These are phyloP conservation scores for Acacia melanoxylon DNA, from an alignment of 306 rosid genomes.

Conservation along the genomic window DNA sequence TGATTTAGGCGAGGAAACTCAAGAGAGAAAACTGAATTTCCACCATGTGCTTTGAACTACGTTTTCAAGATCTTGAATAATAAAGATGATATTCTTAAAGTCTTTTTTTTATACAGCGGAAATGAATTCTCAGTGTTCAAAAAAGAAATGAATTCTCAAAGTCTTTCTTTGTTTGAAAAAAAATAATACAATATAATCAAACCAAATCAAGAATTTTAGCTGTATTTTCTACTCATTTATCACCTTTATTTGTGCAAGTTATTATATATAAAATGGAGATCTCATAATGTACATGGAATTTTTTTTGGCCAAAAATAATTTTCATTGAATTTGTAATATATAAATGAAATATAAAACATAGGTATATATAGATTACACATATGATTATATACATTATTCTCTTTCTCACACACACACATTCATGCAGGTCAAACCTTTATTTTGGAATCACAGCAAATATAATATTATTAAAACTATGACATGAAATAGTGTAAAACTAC, in stretches of 20 bases:
- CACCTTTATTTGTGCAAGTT: not conserved
- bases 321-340: not conserved
- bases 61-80: not conserved
- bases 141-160: no score
- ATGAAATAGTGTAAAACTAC: not conserved
- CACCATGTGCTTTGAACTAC: not conserved
- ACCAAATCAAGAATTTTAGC: not conserved
- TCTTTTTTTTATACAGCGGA: no score
- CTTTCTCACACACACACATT: not conserved
- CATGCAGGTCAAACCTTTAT: not conserved
- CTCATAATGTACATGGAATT: not conserved
- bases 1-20: not conserved
- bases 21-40: not conserved
- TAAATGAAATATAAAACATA: not conserved
- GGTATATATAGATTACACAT: not conserved
- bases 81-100: not conserved
- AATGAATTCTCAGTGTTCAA: no score
- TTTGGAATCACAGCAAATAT: not conserved
- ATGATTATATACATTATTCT: no score
- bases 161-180: not conserved
- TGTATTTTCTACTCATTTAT: not conserved
- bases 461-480: no score
- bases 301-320: no score
- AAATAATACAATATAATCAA: not conserved
- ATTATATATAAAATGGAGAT: no score